Evolutionary conservation across 2,329 filamentous ascomycete species (phyloP).

Genomic region (Calcarisporium arbuscula): DNA sequence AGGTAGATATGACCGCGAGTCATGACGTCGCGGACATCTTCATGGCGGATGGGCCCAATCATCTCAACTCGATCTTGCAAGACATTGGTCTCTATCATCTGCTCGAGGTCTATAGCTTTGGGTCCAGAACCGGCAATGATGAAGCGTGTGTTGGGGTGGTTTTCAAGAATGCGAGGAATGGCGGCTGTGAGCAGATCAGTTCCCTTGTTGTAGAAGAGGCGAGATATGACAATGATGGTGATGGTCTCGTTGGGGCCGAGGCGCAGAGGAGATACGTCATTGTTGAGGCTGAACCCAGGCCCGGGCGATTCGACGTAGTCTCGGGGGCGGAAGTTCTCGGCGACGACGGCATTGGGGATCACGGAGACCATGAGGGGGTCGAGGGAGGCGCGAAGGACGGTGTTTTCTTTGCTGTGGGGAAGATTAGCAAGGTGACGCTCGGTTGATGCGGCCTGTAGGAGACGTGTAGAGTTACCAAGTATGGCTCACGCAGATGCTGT

Average conservation of each 20-base stretch:
- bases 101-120: slow-evolving; percentile 95
- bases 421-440: neutral
- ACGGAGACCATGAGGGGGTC: slow-evolving; percentile 97
- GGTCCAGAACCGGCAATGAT: slow-evolving; percentile 94
- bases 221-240: slow-evolving; percentile 94
- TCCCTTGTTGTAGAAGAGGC: slow-evolving; percentile 97
- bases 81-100: slow-evolving; percentile 94
- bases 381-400: slow-evolving; percentile 84
- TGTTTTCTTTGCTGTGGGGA: slow-evolving; percentile 81
- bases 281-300: slow-evolving; percentile 26
- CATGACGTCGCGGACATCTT: slow-evolving; percentile 97
- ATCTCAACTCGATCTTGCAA: slow-evolving; percentile 91
- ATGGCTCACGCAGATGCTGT: slow-evolving; percentile 97
- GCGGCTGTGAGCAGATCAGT: slow-evolving; percentile 95
- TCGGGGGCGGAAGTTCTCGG: slow-evolving; percentile 83
- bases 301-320: slow-evolving; percentile 30
- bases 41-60: slow-evolving; percentile 85
- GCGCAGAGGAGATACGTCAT: slow-evolving; percentile 52
- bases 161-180: slow-evolving; percentile 84
- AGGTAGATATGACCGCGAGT: slow-evolving; percentile 93
- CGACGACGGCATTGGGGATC: slow-evolving; percentile 94
- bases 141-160: slow-evolving; percentile 89
- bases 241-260: slow-evolving; percentile 81
- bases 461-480: slow-evolving; percentile 63
- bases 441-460: neutral